Evolutionary conservation across 179 eudicot species (phyloP), one percentile per base, ranked within the genome.

Genomic region (Kewa caespitosa): DNA sequence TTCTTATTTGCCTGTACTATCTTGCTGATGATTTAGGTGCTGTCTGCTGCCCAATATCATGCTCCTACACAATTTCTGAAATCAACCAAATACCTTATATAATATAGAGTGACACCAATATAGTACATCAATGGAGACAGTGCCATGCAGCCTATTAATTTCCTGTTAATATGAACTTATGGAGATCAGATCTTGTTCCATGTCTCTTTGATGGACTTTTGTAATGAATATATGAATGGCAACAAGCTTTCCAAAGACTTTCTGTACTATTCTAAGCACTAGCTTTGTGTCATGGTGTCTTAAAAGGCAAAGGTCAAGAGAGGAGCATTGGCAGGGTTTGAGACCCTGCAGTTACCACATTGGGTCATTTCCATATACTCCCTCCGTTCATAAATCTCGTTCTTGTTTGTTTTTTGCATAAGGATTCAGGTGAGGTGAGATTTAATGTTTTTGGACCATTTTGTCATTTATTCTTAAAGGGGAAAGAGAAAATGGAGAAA

Each of bases 81-180:
- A 46, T 46, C 57, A 50, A 5, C 57, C 57, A 50, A n/a, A 70
- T 57, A 67, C 18, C 34, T 10, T 54, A 42, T 27, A 39, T 72
- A 30, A 37, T 42, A 46, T 11, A 42, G 52, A 34, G 37, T 15
- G 61, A 57, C 70, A 71, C 18, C 15, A 17, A 79, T 38, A 28
- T 57, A 46, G 61, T 62, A 31, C 78, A 79, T 52, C 37, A 77
- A 75, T 81, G 84, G 78, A 72, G 70, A 60, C 72, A 80, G 74
- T 69, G 69, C 27, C 38, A 76, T 46, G 75, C 55, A 77, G 65
- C 67, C 67, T 38, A 72, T 57, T 30, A 71, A 67, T 55, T 33
- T 55, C 64, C 28, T 52, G 63, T 65, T 37, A 71, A 65, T 65
- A 48, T 70, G 68, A 22, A 60, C 61, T 71, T 37, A 72, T 76